These are phyloP conservation scores for Fusarium gaditjirri DNA, from an alignment of 2,329 filamentous ascomycete genomes.

Conservation along the genomic window DNA sequence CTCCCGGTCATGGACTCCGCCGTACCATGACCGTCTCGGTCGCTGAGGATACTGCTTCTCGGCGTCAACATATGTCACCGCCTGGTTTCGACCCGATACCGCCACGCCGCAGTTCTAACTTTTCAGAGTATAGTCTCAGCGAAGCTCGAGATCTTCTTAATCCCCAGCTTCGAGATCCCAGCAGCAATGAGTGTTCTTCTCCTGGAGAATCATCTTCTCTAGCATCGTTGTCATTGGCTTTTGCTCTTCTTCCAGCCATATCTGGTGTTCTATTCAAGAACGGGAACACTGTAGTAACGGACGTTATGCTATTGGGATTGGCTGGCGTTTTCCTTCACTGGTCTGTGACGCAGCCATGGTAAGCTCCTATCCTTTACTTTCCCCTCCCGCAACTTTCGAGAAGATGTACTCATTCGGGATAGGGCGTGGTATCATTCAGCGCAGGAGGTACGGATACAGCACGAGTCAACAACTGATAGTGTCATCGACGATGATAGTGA, in stretches of 20 bases:
- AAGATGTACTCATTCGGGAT: slow-evolving; percentile 12
- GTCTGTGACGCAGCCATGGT: slow-evolving; percentile 93
- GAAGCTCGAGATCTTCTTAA: slow-evolving; percentile 77
- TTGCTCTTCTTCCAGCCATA: slow-evolving; percentile 87
- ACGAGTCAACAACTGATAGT: slow-evolving; percentile 55
- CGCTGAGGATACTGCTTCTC: slow-evolving; percentile 28
- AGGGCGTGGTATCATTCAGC: slow-evolving; percentile 75
- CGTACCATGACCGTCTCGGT: slow-evolving; percentile 55
- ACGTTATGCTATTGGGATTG: slow-evolving; percentile 81
- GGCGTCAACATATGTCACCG: slow-evolving; percentile 27
- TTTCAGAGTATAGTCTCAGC: slow-evolving; percentile 79
- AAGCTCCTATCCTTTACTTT: slow-evolving; percentile 44
- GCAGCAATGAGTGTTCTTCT: slow-evolving; percentile 46
- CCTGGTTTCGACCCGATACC: slow-evolving; percentile 43
- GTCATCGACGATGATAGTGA: slow-evolving; percentile 60
- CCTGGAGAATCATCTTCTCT: slow-evolving; percentile 71
- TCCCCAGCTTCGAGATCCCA: slow-evolving; percentile 53
- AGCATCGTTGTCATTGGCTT: slow-evolving; percentile 82
- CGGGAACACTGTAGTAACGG: slow-evolving; percentile 84
- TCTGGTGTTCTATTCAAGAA: slow-evolving; percentile 86
- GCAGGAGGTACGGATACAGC: slow-evolving; percentile 67
- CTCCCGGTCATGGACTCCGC: slow-evolving; percentile 53
- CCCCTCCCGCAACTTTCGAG: not conserved
- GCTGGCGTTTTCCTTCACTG: slow-evolving; percentile 91
- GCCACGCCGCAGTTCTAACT: slow-evolving; percentile 77